A percentile compares a stretch with the other conserved stretches of the same genome.
These are phyloP conservation scores for Avena sativa DNA, from an alignment of 176 grass and related monocot species.

Conservation along the genomic window DNA sequence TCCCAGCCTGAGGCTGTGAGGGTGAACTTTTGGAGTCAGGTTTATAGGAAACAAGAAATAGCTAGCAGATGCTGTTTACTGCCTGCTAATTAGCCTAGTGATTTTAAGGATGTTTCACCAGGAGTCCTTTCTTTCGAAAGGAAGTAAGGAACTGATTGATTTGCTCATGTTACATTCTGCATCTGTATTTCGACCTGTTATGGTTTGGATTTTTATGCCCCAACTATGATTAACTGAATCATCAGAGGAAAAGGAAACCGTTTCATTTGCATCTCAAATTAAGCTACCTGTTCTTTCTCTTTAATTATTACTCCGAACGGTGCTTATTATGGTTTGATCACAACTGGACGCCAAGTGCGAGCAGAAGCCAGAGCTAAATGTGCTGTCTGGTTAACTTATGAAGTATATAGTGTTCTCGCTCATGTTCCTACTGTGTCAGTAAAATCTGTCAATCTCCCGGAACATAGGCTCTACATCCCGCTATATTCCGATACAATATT, in stretches of 20 bases:
- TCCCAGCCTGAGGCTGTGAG: conserved; percentile 40
- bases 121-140: not conserved
- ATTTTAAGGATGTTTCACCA: conserved; percentile 22
- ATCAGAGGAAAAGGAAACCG: not conserved
- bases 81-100: conserved; percentile 43
- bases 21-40: conserved; percentile 24
- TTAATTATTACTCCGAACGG: not conserved
- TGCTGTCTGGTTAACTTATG: not conserved
- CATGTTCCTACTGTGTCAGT: not conserved
- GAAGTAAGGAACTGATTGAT: conserved; percentile 1
- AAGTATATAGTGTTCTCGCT: not conserved
- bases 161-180: not conserved
- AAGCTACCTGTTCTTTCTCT: not conserved
- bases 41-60: conserved; percentile 35
- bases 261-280: not conserved
- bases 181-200: conserved; percentile 5
- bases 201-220: not conserved
- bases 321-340: not conserved
- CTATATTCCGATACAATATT: too few relatives aligned
- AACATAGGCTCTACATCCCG: not conserved
- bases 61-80: conserved; percentile 36
- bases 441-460: not conserved
- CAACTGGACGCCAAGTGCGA: not conserved
- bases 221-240: conserved; percentile 9
- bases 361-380: not conserved